These are phyloP conservation scores for Ampelocalamus luodianensis DNA, from an alignment of 176 grass and related monocot species.

Conservation along the genomic window DNA sequence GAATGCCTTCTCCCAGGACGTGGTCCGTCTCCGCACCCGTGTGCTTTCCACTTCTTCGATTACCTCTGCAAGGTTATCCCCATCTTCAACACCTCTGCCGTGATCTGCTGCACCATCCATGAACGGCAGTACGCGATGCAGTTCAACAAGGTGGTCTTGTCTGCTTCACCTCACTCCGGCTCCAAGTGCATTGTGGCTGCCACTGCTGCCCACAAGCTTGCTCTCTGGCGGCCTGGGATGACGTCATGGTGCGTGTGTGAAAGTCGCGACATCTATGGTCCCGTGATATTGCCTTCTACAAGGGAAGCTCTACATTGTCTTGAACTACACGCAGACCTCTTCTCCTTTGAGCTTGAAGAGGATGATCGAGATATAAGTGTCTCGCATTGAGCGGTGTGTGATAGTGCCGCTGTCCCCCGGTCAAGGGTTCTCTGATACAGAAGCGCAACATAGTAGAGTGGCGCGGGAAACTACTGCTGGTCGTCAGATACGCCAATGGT, in stretches of 20 bases:
- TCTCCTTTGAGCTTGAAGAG: no score
- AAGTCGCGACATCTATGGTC: no score
- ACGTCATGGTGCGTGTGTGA: neutral
- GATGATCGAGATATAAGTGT: no score
- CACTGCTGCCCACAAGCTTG: neutral
- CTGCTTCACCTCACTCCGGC: neutral
- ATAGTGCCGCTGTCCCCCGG: no score
- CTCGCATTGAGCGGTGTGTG: no score
- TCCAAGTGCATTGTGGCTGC: slow-evolving; percentile 1
- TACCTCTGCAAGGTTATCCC: neutral
- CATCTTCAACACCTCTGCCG: neutral
- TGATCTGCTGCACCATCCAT: neutral
- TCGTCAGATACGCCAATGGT: no score
- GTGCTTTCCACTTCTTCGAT: neutral
- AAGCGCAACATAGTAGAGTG: no score
- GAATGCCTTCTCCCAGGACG: slow-evolving; percentile 18
- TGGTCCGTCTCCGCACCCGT: neutral
- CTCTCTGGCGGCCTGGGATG: slow-evolving; percentile 31
- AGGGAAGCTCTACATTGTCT: no score
- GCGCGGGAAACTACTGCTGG: no score
- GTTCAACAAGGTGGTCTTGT: slow-evolving; percentile 1
- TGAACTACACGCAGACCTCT: no score
- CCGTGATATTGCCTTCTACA: slow-evolving; percentile 2
- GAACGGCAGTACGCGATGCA: neutral
- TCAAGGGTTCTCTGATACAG: no score